Percentiles rank a stretch among this genome's conserved stretches.
phyloP scores from a whole-genome alignment of 1,139 yeast species.

The Dujonia santamariae region DNA sequence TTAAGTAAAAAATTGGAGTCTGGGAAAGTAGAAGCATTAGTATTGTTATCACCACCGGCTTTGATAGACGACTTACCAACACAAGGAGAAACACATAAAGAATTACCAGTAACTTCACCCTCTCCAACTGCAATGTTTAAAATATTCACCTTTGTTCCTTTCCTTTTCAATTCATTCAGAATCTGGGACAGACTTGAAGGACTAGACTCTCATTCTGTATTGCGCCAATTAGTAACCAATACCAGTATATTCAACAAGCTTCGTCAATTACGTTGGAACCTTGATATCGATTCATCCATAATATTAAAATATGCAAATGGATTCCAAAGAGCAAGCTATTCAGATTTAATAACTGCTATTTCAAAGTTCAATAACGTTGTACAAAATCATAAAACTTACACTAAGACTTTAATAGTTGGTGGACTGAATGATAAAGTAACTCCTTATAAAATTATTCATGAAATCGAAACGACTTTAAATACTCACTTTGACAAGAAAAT shows the following conservation, averaged over 20 bases:
- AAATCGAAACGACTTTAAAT: slow-evolving; percentile 24
- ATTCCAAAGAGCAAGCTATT: slow-evolving; percentile 37
- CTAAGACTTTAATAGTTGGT: slow-evolving; percentile 50
- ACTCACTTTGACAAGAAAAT: slow-evolving; percentile 25
- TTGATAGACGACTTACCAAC: slow-evolving; percentile 27
- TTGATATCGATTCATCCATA: slow-evolving; percentile 56
- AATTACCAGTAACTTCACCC: neutral
- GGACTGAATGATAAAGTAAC: slow-evolving; percentile 60
- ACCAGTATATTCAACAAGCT: slow-evolving; percentile 41
- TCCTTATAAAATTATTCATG: slow-evolving; percentile 34
- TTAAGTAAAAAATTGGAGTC: slow-evolving; percentile 43
- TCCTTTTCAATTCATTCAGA: slow-evolving; percentile 53
- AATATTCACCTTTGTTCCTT: slow-evolving; percentile 42
- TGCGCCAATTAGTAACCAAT: slow-evolving; percentile 43
- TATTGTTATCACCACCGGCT: slow-evolving; percentile 57
- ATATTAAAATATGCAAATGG: slow-evolving; percentile 55
- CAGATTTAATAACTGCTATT: slow-evolving; percentile 44
- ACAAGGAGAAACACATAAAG: neutral
- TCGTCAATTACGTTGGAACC: slow-evolving; percentile 68
- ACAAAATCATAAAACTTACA: slow-evolving; percentile 28
- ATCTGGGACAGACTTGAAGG: slow-evolving; percentile 64
- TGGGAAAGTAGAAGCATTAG: slow-evolving; percentile 41
- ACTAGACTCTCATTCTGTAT: slow-evolving; percentile 53
- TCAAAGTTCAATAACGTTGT: slow-evolving; percentile 33
- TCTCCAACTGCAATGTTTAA: slow-evolving; percentile 16